Conservation (phyloP, 176 grass and related monocot genomes). For the Triticum dicoccoides region DNA sequence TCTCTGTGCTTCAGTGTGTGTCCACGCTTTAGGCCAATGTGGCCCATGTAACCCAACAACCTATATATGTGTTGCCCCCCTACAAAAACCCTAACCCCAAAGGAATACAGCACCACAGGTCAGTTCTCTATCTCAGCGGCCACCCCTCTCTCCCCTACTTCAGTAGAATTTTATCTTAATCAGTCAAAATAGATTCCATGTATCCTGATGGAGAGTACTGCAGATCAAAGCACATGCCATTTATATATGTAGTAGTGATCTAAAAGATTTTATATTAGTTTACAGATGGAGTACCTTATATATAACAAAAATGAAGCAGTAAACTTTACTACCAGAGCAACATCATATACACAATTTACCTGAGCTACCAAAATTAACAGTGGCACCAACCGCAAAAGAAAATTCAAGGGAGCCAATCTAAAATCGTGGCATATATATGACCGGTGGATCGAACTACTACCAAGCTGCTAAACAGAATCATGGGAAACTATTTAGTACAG, state of each 20-base stretch:
- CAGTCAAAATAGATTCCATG: no score
- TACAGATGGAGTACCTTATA: background rate
- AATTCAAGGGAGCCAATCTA: background rate
- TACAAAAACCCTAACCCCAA: no score
- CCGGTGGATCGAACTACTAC: background rate
- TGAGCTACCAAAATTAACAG: slow-evolving; percentile 1
- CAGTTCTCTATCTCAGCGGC: no score
- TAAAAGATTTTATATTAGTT: no score
- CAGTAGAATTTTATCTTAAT: no score
- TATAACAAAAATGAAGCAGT: background rate
- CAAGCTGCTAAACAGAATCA: slow-evolving; percentile 13
- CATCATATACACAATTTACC: background rate
- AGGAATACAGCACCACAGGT: no score
- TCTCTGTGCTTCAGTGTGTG: no score
- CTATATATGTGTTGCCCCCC: no score
- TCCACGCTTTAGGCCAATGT: no score
- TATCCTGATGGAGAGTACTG: no score
- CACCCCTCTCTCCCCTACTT: no score
- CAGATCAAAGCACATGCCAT: background rate
- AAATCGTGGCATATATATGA: background rate
- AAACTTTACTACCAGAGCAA: background rate
- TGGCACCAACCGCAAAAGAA: background rate
- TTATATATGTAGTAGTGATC: background rate
- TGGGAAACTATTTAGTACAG: slow-evolving; percentile 17
- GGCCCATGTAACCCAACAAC: no score